A percentile compares a stretch with the other conserved stretches of the same genome.
These are phyloP conservation scores for Fusarium hainanense DNA, from an alignment of 2,329 filamentous ascomycete genomes.

Conservation along the genomic window DNA sequence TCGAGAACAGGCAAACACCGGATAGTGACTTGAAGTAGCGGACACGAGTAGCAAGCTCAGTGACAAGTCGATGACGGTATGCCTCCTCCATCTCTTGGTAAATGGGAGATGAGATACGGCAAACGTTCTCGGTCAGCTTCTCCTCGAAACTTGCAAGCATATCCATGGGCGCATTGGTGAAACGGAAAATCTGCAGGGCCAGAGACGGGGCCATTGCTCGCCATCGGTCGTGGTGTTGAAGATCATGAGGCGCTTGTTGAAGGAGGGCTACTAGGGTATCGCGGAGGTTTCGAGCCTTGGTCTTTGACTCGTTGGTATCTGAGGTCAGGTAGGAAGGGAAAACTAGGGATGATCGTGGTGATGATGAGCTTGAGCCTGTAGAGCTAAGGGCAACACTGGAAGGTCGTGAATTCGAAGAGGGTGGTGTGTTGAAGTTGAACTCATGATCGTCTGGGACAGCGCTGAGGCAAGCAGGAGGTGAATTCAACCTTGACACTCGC, in stretches of 20 bases:
- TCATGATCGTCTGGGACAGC: slow-evolving; percentile 49
- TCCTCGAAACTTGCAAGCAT: slow-evolving; percentile 62
- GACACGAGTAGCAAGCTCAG: slow-evolving; percentile 61
- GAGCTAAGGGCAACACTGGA: slow-evolving; percentile 64
- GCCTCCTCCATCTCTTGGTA: slow-evolving; percentile 62
- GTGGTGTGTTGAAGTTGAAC: slow-evolving; percentile 61
- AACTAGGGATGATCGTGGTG: slow-evolving; percentile 61
- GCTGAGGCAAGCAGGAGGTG: slow-evolving; percentile 41
- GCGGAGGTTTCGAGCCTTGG: slow-evolving; percentile 62
- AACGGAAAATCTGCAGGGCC: slow-evolving; percentile 69
- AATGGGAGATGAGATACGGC: slow-evolving; percentile 55
- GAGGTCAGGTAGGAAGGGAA: slow-evolving; percentile 53
- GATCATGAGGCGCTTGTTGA: slow-evolving; percentile 60
- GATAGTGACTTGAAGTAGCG: slow-evolving; percentile 64
- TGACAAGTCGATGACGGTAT: slow-evolving; percentile 62
- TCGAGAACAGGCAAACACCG: slow-evolving; percentile 65
- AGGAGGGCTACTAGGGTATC: slow-evolving; percentile 65
- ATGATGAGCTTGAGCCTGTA: slow-evolving; percentile 61
- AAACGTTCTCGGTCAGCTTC: slow-evolving; percentile 59
- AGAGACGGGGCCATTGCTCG: slow-evolving; percentile 63
- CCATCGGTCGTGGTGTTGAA: slow-evolving; percentile 61
- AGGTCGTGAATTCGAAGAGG: slow-evolving; percentile 58
- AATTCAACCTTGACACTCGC: slow-evolving; percentile 54
- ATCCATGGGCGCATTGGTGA: slow-evolving; percentile 61
- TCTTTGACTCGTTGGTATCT: slow-evolving; percentile 55